phyloP scores from a whole-genome alignment of 2,329 filamentous ascomycete species.

The Escovopsis sp. region DNA sequence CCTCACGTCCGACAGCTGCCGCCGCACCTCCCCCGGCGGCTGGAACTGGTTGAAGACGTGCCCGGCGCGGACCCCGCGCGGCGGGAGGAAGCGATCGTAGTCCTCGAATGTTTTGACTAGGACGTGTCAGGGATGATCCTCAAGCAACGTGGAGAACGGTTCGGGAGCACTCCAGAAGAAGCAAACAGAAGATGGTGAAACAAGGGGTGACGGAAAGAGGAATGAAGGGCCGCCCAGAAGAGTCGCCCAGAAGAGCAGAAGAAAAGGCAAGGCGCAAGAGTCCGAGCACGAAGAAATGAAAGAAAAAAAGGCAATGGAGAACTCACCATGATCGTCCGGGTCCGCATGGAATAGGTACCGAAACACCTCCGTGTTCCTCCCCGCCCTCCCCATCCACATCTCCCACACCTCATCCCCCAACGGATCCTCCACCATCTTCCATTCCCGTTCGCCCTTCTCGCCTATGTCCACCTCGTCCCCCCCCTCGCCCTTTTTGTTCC shows the following conservation, averaged over 20 bases:
- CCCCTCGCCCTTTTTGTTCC: too few relatives aligned
- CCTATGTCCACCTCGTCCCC: too few relatives aligned
- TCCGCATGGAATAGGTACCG: constrained; percentile 75
- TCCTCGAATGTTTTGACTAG: constrained; percentile 75
- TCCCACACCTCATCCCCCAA: constrained; percentile 50
- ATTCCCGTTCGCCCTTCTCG: constrained; percentile 46
- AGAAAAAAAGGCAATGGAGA: constrained; percentile 3
- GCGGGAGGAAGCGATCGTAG: constrained; percentile 64
- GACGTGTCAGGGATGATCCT: background rate
- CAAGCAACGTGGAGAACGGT: too few relatives aligned
- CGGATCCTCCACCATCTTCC: constrained; percentile 55
- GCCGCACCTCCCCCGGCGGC: constrained; percentile 54
- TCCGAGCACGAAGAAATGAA: background rate
- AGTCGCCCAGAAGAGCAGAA: too few relatives aligned
- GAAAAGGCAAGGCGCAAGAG: background rate
- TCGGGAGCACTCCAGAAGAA: too few relatives aligned
- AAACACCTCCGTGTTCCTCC: constrained; percentile 59
- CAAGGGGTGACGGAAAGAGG: too few relatives aligned
- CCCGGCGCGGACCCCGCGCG: constrained; percentile 59
- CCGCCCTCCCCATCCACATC: constrained; percentile 54
- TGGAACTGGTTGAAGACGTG: constrained; percentile 75
- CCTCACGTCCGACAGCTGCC: constrained; percentile 63
- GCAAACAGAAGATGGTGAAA: too few relatives aligned
- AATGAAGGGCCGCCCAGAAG: too few relatives aligned
- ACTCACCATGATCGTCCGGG: constrained; percentile 66